phyloP scores from a whole-genome alignment of 192 early-diverging fungal species.

The Coemansia sp. region DNA sequence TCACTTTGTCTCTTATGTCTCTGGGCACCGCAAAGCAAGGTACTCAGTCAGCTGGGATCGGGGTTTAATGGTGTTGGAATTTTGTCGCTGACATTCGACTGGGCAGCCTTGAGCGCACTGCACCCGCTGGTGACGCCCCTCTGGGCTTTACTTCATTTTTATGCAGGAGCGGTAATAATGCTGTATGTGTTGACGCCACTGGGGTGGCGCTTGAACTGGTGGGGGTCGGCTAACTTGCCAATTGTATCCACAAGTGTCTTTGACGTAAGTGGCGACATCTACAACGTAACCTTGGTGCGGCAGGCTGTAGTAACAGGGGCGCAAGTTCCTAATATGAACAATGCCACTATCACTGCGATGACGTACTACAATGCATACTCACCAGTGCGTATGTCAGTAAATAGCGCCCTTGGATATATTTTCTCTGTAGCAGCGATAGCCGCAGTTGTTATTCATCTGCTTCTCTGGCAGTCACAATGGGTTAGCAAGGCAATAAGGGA shows the following conservation, averaged over 20 bases:
- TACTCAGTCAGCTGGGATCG: conserved; percentile 35
- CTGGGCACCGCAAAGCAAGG: conserved; percentile 31
- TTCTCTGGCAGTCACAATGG: conserved; percentile 46
- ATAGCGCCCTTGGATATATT: conserved; percentile 47
- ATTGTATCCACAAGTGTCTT: conserved; percentile 67
- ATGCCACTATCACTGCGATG: neutral
- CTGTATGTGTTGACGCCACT: conserved; percentile 73
- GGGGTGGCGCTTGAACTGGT: conserved; percentile 64
- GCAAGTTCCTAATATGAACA: neutral
- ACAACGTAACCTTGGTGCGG: conserved; percentile 57
- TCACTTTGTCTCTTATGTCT: conserved; percentile 65
- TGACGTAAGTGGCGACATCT: conserved; percentile 56
- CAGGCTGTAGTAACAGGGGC: neutral
- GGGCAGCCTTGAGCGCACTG: conserved; percentile 58
- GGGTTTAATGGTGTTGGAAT: conserved; percentile 66
- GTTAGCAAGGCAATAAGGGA: conserved; percentile 18
- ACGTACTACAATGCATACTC: conserved; percentile 39
- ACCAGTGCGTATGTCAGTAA: conserved; percentile 46
- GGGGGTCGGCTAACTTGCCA: conserved; percentile 57
- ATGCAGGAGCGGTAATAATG: conserved; percentile 63
- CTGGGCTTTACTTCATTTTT: conserved; percentile 67
- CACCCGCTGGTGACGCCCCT: conserved; percentile 74
- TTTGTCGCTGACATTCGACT: conserved; percentile 70
- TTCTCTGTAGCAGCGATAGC: conserved; percentile 45
- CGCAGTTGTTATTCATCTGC: conserved; percentile 37